These are phyloP conservation scores for Elongisporangium prolatum DNA, from an alignment of 352 stramenopile genomes.

Conservation along the genomic window DNA sequence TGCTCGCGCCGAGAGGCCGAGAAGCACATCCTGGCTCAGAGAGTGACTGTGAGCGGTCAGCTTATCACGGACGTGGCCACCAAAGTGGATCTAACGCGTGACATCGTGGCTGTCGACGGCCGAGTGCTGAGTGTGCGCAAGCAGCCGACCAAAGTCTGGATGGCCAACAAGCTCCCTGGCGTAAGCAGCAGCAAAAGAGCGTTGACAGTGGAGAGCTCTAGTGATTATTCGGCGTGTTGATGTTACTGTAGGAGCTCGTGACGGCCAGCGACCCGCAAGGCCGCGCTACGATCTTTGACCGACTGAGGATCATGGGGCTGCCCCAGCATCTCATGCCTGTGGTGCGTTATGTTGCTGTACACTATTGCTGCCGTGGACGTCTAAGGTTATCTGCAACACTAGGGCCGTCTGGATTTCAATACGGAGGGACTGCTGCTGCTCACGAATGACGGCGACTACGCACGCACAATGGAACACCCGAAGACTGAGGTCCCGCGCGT, in stretches of 20 bases:
- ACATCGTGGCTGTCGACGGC: conserved; percentile 60
- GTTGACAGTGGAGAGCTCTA: neutral
- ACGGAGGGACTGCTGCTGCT: conserved; percentile 91
- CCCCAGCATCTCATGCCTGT: conserved; percentile 87
- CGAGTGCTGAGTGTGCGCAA: conserved; percentile 28
- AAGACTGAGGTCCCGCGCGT: conserved; percentile 64
- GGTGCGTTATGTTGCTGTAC: conserved; percentile 26
- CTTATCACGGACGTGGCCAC: conserved; percentile 53
- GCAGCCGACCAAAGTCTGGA: conserved; percentile 64
- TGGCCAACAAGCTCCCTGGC: conserved; percentile 86
- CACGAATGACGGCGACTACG: conserved; percentile 90
- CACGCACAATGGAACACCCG: conserved; percentile 85
- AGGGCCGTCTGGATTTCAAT: conserved; percentile 90
- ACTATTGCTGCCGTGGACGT: too few relatives aligned
- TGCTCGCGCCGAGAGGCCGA: conserved; percentile 84
- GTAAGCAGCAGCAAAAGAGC: conserved; percentile 25
- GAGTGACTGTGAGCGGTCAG: conserved; percentile 75
- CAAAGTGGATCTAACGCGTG: conserved; percentile 43
- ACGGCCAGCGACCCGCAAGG: conserved; percentile 73
- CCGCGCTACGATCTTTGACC: conserved; percentile 85
- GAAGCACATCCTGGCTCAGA: conserved; percentile 62
- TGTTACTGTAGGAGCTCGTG: conserved; percentile 66
- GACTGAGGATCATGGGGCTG: conserved; percentile 76
- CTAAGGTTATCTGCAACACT: too few relatives aligned
- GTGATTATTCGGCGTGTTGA: conserved; percentile 2